Evolutionary conservation across 2,329 filamentous ascomycete species (phyloP).

Genomic region (Colletotrichum orchidophilum): DNA sequence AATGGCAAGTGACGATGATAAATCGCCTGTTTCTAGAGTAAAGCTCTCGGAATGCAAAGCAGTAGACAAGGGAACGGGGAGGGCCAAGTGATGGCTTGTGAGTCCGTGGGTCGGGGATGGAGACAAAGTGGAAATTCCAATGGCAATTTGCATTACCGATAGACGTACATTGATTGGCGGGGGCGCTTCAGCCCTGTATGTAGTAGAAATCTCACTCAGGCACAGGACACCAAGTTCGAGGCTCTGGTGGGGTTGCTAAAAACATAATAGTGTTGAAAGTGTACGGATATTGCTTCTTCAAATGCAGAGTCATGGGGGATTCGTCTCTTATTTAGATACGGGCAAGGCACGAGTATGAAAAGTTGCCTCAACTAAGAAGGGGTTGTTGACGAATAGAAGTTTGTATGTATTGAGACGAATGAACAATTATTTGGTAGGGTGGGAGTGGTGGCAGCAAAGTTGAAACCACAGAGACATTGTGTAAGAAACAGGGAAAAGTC

Average conservation of each 20-base stretch:
- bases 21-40: neutral
- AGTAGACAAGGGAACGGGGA: neutral
- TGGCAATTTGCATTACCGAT: conserved; percentile 16
- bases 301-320: no score
- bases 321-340: no score
- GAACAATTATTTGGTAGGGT: neutral
- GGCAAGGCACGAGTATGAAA: no score
- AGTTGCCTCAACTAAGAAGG: no score
- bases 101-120: neutral
- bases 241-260: no score
- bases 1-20: rapidly evolving
- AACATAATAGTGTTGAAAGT: no score
- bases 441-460: neutral
- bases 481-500: neutral
- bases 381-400: no score
- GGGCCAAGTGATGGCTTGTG: neutral
- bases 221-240: no score
- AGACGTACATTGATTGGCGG: conserved; percentile 15
- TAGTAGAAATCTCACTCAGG: no score
- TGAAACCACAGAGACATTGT: neutral
- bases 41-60: neutral
- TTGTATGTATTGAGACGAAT: no score
- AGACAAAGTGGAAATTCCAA: neutral
- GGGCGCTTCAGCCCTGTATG: conserved; percentile 21
- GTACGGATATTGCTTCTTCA: no score